Base-by-base conservation (phyloP, 2,329 filamentous ascomycete genomes). In the Lachnellula occidentalis region DNA sequence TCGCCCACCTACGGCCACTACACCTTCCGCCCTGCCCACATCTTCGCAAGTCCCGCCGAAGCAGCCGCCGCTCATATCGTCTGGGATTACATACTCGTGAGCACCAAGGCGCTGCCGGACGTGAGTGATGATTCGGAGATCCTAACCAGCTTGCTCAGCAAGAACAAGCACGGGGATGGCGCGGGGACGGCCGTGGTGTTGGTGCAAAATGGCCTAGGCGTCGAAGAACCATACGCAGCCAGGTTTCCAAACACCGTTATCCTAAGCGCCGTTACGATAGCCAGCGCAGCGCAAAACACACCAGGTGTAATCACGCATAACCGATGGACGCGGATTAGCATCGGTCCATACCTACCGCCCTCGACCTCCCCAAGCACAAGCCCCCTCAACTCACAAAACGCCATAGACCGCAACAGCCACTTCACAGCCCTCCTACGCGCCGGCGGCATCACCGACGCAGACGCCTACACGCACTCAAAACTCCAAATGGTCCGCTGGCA, bases 401-500 rank as follows among this genome's bases (percentile, higher is more conserved):
- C 61, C 12, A 45, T 61, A 12, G 52, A 60, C 4, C 54, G 47
- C 4, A 67, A 82, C 48, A 64, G 71, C 15, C 69, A 70, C 2
- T 77, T 88, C 54, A 72, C 73, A 6, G 69, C 72, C 12, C 71
- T 79, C n/a, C 55, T 71, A 9, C 51, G 63, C 34, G 58, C 58
- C 15, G 85, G 84, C 37, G 80, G 79, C 1, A 81, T 90, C 59
- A 77, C 77, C 55, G 86, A 90, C 68, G 83, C 84, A 5, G 80
- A 84, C 57, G 73, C 78, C 7, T 82, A 86, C 62, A 77, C 80
- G 46, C 83, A 88, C 68, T 72, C 82, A 34, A 85, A 82, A 56
- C 73, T 90, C 45, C 87, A 90, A 70, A 78, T 82, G 42, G 80
- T 89, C 17, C 77, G 86, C 22, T 90, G 86, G 86, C 86, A 89